A percentile compares a stretch with the other conserved stretches of the same genome.
Evolutionary conservation across 345 rosid species (phyloP).

Genomic region (Noccaea caerulescens): DNA sequence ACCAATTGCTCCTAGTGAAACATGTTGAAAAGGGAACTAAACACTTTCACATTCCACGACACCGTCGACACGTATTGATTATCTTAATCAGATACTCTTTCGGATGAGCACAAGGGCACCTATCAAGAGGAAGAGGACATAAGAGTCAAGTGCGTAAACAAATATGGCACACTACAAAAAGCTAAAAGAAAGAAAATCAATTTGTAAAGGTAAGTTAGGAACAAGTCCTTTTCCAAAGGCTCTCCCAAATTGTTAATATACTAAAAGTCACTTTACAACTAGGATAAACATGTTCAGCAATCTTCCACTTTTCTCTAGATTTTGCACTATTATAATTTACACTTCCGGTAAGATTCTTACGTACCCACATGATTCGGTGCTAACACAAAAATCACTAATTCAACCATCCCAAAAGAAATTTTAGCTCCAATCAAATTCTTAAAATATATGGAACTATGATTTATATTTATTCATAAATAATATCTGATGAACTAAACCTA

Average conservation of each 20-base stretch:
- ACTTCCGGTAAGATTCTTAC: constrained; percentile 15
- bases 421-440: background rate
- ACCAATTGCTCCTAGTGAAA: constrained; percentile 3
- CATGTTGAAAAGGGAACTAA: constrained; percentile 17
- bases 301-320: constrained; percentile 12
- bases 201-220: constrained; percentile 56
- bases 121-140: constrained; percentile 34
- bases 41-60: constrained; percentile 13
- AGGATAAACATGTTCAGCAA: constrained; percentile 32
- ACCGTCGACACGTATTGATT: constrained; percentile 31
- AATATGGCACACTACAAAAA: constrained; percentile 41
- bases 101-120: constrained; percentile 47
- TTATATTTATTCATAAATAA: background rate
- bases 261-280: constrained; percentile 40
- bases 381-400: constrained; percentile 1
- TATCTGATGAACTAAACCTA: background rate
- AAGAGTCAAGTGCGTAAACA: constrained; percentile 42
- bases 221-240: constrained; percentile 55
- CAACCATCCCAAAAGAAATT: background rate
- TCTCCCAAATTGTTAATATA: constrained; percentile 32
- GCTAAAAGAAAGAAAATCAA: constrained; percentile 37
- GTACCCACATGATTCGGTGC: background rate
- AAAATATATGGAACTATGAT: background rate
- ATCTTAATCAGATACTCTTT: constrained; percentile 35
- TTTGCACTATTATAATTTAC: constrained; percentile 40